Percentiles rank a stretch among this genome's conserved stretches.
Conservation (phyloP, 345 rosid genomes). For the Syzygium jambos region DNA sequence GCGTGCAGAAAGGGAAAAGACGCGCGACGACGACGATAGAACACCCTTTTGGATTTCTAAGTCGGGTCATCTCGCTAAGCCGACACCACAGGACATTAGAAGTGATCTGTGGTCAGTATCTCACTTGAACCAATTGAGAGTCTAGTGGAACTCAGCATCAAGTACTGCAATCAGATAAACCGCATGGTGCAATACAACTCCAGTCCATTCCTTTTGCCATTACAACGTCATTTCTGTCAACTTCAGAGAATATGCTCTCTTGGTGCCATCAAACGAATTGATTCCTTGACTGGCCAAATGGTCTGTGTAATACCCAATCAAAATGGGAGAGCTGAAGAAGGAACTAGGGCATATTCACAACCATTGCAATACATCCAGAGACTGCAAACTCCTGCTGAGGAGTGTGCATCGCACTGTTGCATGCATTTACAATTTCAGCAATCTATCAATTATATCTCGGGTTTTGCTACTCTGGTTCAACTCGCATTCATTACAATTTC, state of each 20-base stretch:
- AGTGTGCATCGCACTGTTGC: background rate
- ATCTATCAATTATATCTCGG: background rate
- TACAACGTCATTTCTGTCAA: background rate
- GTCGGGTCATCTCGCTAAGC: background rate
- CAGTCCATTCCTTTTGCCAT: background rate
- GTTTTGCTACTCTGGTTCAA: background rate
- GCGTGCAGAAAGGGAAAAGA: background rate
- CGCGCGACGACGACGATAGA: background rate
- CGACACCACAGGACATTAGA: background rate
- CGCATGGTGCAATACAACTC: background rate
- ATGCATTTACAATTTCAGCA: background rate
- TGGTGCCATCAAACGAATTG: background rate
- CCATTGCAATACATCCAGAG: background rate
- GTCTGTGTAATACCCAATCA: background rate
- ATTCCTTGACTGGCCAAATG: background rate
- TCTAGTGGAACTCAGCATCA: background rate
- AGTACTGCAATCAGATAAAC: background rate
- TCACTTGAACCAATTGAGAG: background rate
- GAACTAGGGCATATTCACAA: background rate
- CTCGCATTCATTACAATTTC: constrained; percentile 42
- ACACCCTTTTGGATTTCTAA: background rate
- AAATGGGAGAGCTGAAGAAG: background rate
- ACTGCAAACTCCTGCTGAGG: background rate
- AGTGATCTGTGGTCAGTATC: background rate
- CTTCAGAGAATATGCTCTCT: background rate